A percentile compares a stretch with the other conserved stretches of the same genome.
Conservation (phyloP, 805 yeast species). For the Brettanomyces sp. region DNA sequence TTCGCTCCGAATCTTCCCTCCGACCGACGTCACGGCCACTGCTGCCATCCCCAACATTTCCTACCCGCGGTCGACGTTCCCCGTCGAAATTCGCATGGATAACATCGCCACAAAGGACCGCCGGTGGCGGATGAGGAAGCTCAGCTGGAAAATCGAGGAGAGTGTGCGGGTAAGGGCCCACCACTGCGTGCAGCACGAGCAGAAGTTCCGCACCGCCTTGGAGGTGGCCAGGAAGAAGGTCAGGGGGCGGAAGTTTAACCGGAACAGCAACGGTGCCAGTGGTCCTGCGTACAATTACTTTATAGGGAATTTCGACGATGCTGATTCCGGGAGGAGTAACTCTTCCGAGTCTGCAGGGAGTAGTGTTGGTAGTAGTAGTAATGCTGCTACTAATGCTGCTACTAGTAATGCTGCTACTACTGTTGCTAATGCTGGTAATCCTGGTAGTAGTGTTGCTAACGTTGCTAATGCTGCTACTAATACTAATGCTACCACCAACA, state of each 20-base stretch:
- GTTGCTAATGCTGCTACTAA: no score
- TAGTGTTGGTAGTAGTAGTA: no score
- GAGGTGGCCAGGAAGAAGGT: conserved; percentile 27
- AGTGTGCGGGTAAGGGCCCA: conserved; percentile 49
- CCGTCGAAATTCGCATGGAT: conserved; percentile 74
- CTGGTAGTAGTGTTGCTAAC: no score
- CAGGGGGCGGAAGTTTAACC: conserved; percentile 16
- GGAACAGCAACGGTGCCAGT: conserved; percentile 22
- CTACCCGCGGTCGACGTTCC: conserved; percentile 79
- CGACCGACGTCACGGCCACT: conserved; percentile 81
- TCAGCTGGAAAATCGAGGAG: conserved; percentile 87
- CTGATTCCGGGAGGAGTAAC: no score
- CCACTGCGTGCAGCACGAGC: conserved; percentile 49
- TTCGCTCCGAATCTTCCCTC: conserved; percentile 88
- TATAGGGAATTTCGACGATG: conserved; percentile 16
- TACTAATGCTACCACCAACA: no score
- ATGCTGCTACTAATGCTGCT: no score
- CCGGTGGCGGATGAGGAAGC: conserved; percentile 88
- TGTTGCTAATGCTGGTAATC: no score
- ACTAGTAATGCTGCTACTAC: no score
- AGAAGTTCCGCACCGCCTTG: conserved; percentile 37
- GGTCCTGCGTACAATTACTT: conserved; percentile 17
- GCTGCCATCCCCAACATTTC: conserved; percentile 84
- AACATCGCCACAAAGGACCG: conserved; percentile 49
- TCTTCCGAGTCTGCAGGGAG: no score